Evolutionary conservation across 2,329 filamentous ascomycete genomes (phyloP).

Genomic region (Chaetomium globosum): DNA sequence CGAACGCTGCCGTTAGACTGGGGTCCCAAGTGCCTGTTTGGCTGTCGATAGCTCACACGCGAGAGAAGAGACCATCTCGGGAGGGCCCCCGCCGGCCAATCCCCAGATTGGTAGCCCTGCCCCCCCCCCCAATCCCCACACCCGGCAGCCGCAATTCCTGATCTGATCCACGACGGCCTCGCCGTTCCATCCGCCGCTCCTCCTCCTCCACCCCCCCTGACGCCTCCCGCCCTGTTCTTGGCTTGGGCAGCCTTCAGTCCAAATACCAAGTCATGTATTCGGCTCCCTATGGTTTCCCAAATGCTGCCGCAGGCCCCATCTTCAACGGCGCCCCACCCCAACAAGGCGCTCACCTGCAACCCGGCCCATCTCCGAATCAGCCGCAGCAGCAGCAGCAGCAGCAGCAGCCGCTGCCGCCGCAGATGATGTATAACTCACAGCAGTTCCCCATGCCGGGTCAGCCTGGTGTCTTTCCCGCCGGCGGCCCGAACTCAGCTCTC

Average conservation of each 20-base stretch:
- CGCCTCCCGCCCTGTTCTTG: constrained; percentile 32
- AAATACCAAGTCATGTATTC: constrained; percentile 54
- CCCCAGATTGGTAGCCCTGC: constrained; percentile 37
- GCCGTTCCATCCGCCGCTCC: constrained; percentile 30
- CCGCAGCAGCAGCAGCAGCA: constrained; percentile 43
- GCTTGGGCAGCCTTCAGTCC: constrained; percentile 33
- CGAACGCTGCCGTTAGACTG: constrained; percentile 27
- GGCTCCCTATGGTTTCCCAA: constrained; percentile 58
- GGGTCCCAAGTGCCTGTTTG: constrained; percentile 26
- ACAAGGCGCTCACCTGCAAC: constrained; percentile 53
- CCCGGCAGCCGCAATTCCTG: constrained; percentile 37
- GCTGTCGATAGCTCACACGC: constrained; percentile 14
- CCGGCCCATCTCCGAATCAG: constrained; percentile 47
- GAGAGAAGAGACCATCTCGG: constrained; percentile 21
- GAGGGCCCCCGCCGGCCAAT: constrained; percentile 30
- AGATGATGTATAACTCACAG: constrained; percentile 64
- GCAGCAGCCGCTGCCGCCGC: not conserved
- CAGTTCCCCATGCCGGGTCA: constrained; percentile 60
- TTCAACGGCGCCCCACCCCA: constrained; percentile 56
- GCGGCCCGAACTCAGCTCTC: constrained; percentile 52
- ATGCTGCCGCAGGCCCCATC: constrained; percentile 55
- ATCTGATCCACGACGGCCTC: constrained; percentile 36
- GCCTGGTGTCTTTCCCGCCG: constrained; percentile 51
- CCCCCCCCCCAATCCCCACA: constrained; percentile 37
- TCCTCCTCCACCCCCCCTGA: constrained; percentile 25